phyloP scores from a whole-genome alignment of 208 protist species.

The Angomonas desouzai region DNA sequence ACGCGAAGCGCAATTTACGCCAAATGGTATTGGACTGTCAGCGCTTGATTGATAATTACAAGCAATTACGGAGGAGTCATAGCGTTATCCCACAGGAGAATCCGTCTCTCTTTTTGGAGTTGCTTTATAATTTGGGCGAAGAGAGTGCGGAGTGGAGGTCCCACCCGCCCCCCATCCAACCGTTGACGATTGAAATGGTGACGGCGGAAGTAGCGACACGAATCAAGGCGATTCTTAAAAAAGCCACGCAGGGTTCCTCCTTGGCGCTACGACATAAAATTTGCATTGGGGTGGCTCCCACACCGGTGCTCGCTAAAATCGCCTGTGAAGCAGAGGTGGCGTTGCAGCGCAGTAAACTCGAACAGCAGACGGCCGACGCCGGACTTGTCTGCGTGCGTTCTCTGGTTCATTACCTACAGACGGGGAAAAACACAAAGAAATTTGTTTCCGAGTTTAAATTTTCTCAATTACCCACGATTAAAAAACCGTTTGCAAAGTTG shows the following conservation, averaged over 20 bases:
- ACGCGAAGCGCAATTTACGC: constrained; percentile 23
- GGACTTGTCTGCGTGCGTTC: constrained; percentile 43
- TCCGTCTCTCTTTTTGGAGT: neutral
- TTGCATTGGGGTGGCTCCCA: constrained; percentile 63
- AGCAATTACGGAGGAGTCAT: neutral
- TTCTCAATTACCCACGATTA: constrained; percentile 50
- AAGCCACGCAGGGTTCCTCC: neutral
- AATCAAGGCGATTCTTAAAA: neutral
- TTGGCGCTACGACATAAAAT: no score
- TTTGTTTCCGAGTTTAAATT: constrained; percentile 51
- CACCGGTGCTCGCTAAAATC: constrained; percentile 74
- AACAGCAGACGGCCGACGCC: neutral
- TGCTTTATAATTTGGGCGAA: neutral
- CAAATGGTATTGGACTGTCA: constrained; percentile 28
- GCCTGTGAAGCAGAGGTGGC: constrained; percentile 64
- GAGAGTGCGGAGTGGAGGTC: neutral
- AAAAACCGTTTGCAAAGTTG: constrained; percentile 42
- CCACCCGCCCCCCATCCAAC: neutral
- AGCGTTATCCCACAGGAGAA: neutral
- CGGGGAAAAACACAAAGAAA: constrained; percentile 22
- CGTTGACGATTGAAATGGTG: neutral
- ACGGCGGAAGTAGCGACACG: neutral
- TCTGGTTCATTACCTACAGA: constrained; percentile 37
- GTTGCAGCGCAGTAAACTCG: neutral
- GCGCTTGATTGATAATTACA: constrained; percentile 9